Evolutionary conservation across 2,329 filamentous ascomycete species (phyloP), one percentile per base, ranked within the genome.

Genomic region (Microsporum ferrugineum): DNA sequence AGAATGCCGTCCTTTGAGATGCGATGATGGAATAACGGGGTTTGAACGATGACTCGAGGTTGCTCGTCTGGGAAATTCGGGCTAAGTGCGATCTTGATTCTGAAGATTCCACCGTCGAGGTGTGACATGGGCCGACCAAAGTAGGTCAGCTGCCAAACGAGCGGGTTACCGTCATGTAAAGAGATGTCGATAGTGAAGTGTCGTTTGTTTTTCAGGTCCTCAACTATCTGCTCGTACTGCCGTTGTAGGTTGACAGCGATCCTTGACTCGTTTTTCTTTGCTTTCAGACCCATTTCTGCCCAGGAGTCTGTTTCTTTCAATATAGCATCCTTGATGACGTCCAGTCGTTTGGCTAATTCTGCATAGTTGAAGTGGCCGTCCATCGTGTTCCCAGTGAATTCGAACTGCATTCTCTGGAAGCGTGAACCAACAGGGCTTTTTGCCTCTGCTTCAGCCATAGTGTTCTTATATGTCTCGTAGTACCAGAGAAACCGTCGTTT

Each of bases 401-500:
- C 94, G 66, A 99, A 99, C 0, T 90, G 89, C 89, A 96, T 95
- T 58, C 81, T 82, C n/a, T 77, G 73, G 69, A 99, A 97, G 0
- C 71, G 64, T 41, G 83, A 76, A 2, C 83, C 82, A 63, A 87
- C 84, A 63, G 82, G 80, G 60, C 86, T 82, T 66, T 88, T 84
- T 31, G 77, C 72, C 34, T 76, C 72, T 33, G 86, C 88, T 63
- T 84, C 80, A 41, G 84, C 79, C 58, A 95, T 85, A 1, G 87
- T 82, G 2, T 81, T 77, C 27, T 94, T 77, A 70, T 97, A 97
- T 2, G 88, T 88, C 66, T 95, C 88, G 72, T 89, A 95, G 75
- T 97, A 97, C 94, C 94, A 97, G 12, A 97, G 78, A 71, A 97
- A 96, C 1, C 91, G 85, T 41, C 88, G 85, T 75, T 97, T 97